A percentile compares a stretch with the other conserved stretches of the same genome.
These are phyloP conservation scores for Moniliophthora roreri DNA, from an alignment of 1,284 basidiomycete species.

Conservation along the genomic window DNA sequence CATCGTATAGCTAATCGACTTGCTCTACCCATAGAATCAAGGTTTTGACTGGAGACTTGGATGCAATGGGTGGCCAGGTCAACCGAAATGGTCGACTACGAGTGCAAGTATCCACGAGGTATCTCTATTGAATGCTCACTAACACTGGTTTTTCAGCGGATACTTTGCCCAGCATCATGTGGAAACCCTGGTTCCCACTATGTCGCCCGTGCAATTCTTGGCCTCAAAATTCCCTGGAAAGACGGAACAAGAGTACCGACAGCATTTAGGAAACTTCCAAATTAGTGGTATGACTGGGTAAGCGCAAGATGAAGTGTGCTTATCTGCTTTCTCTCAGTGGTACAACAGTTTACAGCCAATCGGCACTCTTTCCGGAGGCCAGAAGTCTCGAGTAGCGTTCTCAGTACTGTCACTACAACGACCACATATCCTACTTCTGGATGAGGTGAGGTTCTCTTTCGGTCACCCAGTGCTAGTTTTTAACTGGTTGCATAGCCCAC, in stretches of 20 bases:
- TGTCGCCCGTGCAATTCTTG: conserved; percentile 92
- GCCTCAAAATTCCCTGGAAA: conserved; percentile 91
- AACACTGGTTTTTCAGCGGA: conserved; percentile 45
- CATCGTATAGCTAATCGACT: conserved; percentile 6
- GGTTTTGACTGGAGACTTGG: conserved; percentile 88
- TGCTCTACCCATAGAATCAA: conserved; percentile 72
- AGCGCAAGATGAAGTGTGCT: conserved; percentile 16
- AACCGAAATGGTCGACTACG: conserved; percentile 90
- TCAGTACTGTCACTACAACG: conserved; percentile 86
- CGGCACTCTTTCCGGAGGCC: conserved; percentile 90
- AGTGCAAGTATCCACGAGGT: conserved; percentile 50
- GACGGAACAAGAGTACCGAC: conserved; percentile 95
- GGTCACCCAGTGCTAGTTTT: conserved; percentile 8
- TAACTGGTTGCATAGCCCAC: conserved; percentile 64
- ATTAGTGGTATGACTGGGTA: conserved; percentile 95
- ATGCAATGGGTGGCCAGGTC: conserved; percentile 79
- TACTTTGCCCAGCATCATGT: conserved; percentile 99
- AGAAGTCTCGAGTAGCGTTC: conserved; percentile 97
- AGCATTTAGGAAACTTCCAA: conserved; percentile 96
- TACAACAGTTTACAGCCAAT: conserved; percentile 67
- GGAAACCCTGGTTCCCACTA: conserved; percentile 83
- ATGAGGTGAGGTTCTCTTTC: conserved; percentile 61
- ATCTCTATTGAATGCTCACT: conserved; percentile 2
- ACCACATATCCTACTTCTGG: conserved; percentile 87
- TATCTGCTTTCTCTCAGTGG: conserved; percentile 6